These are phyloP conservation scores for Hypoxylon sp. DNA, from an alignment of 2,329 filamentous ascomycete genomes.

Conservation along the genomic window DNA sequence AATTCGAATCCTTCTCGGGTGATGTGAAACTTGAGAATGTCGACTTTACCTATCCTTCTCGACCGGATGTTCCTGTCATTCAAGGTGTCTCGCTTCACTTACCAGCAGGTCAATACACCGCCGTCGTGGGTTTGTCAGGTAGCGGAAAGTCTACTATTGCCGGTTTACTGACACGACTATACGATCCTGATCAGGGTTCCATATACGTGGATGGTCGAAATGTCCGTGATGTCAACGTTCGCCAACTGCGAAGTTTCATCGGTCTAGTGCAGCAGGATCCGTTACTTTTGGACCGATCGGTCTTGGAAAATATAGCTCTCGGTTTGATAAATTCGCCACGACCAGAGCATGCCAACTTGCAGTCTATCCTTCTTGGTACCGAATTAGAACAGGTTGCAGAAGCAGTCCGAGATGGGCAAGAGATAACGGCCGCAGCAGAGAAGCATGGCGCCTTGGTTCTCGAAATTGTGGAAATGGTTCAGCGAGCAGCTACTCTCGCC, in stretches of 20 bases:
- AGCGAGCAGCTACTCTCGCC: slow-evolving; percentile 62
- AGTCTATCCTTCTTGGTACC: slow-evolving; percentile 57
- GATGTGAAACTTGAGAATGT: slow-evolving; percentile 50
- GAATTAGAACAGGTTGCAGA: slow-evolving; percentile 59
- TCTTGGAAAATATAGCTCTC: slow-evolving; percentile 52
- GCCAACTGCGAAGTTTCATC: slow-evolving; percentile 44
- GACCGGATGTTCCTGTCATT: slow-evolving; percentile 49
- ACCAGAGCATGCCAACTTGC: slow-evolving; percentile 48
- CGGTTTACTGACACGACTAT: slow-evolving; percentile 63
- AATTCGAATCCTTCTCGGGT: slow-evolving; percentile 55
- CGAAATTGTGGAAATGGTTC: slow-evolving; percentile 61
- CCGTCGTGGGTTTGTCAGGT: slow-evolving; percentile 60
- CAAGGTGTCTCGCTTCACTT: slow-evolving; percentile 48
- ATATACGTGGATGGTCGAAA: slow-evolving; percentile 59
- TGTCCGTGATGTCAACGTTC: slow-evolving; percentile 58
- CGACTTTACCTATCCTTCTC: slow-evolving; percentile 51
- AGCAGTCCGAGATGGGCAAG: slow-evolving; percentile 60
- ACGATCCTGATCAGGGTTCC: slow-evolving; percentile 61
- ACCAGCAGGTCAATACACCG: slow-evolving; percentile 52
- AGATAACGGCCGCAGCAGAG: slow-evolving; percentile 56
- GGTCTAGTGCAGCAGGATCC: slow-evolving; percentile 49
- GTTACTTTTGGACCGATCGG: slow-evolving; percentile 46
- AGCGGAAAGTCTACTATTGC: slow-evolving; percentile 61
- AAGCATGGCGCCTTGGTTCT: slow-evolving; percentile 53
- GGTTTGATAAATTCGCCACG: slow-evolving; percentile 48